Evolutionary conservation across 2,329 filamentous ascomycete species (phyloP).

Genomic region (Didymella pinodella): DNA sequence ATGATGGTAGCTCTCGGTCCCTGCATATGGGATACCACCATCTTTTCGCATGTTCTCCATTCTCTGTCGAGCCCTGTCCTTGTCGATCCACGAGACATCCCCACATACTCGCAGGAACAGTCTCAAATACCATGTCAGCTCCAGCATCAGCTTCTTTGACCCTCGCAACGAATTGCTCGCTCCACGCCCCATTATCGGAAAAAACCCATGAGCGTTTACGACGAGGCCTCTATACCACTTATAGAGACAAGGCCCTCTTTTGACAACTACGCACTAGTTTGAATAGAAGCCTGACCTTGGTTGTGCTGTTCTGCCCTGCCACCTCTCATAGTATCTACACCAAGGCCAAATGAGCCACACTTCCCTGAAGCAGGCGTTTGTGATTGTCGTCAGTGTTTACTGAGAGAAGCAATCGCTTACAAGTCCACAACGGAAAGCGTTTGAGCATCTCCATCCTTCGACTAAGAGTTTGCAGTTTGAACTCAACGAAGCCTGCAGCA

Average conservation of each 20-base stretch:
- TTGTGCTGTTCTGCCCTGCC: neutral
- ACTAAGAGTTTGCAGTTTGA: neutral
- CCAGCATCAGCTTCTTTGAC: slow-evolving; percentile 83
- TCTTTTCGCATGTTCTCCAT: slow-evolving; percentile 81
- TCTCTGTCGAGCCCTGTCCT: slow-evolving; percentile 61
- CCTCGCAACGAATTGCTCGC: slow-evolving; percentile 82
- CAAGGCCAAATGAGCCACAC: neutral
- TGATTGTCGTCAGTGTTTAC: neutral
- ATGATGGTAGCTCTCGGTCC: slow-evolving; percentile 87
- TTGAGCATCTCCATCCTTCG: neutral
- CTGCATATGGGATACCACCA: slow-evolving; percentile 76
- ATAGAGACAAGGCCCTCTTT: too few relatives aligned
- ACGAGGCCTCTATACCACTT: neutral
- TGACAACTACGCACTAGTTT: neutral
- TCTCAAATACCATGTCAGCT: slow-evolving; percentile 71
- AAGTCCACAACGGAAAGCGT: neutral
- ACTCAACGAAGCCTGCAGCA: neutral
- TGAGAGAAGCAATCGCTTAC: neutral
- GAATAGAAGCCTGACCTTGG: neutral
- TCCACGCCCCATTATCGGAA: slow-evolving; percentile 92
- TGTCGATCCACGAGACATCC: slow-evolving; percentile 71
- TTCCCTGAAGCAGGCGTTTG: neutral
- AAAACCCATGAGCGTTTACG: slow-evolving; percentile 73
- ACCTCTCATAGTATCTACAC: neutral
- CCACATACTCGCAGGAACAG: slow-evolving; percentile 91